Percentiles rank a stretch among this genome's conserved stretches.
Conservation (phyloP, 352 stramenopile species). For the Hyaloperonospora arabidopsidis region DNA sequence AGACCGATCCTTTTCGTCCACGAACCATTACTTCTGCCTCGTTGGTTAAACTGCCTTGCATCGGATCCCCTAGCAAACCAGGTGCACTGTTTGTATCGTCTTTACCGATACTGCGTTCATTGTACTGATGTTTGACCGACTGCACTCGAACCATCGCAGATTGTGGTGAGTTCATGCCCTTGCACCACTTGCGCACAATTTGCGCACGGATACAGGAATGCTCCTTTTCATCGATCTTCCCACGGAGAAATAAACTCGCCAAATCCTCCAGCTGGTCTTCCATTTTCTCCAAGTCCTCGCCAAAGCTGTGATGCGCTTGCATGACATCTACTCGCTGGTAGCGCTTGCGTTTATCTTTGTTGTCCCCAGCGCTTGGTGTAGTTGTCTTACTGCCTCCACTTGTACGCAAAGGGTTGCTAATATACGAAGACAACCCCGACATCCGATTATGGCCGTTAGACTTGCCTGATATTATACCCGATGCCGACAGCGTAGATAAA, state of each 20-base stretch:
- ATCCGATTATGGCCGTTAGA: conserved; percentile 23
- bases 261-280: conserved; percentile 74
- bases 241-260: conserved; percentile 55
- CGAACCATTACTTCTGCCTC: conserved; percentile 13
- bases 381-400: conserved; percentile 26
- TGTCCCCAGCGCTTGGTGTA: conserved; percentile 18
- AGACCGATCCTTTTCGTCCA: conserved; percentile 36
- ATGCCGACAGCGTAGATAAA: conserved; percentile 39
- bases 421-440: conserved; percentile 46
- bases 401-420: conserved; percentile 51
- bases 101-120: conserved; percentile 22
- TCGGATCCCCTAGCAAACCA: conserved; percentile 13
- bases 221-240: conserved; percentile 81
- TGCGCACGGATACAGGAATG: conserved; percentile 76
- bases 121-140: conserved; percentile 44
- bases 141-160: conserved; percentile 69
- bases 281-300: conserved; percentile 68
- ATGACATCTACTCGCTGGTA: conserved; percentile 67
- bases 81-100: conserved; percentile 21
- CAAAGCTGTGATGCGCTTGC: conserved; percentile 58
- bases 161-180: conserved; percentile 70
- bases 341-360: conserved; percentile 40
- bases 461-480: conserved; percentile 18
- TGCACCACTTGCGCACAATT: conserved; percentile 79
- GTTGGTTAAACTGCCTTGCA: conserved; percentile 19